phyloP scores from a whole-genome alignment of 2,329 filamentous ascomycete species.

The Aspergillus japonicus region DNA sequence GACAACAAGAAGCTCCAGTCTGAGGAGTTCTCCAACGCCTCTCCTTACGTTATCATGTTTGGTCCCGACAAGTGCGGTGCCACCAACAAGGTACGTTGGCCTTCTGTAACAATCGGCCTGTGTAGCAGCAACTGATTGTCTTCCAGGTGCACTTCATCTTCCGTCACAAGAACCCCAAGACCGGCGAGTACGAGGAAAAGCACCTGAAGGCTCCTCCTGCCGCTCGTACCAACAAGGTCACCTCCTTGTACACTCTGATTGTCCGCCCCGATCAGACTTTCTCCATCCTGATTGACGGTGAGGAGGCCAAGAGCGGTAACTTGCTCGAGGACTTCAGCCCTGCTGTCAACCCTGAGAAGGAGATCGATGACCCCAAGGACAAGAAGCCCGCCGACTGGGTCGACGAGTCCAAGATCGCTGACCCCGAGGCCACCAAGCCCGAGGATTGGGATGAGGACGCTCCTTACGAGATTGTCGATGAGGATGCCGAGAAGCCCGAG shows the following conservation, averaged over 20 bases:
- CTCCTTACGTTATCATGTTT: conserved; percentile 99
- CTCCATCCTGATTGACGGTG: conserved; percentile 86
- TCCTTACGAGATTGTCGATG: conserved; percentile 91
- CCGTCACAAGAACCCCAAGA: conserved; percentile 99
- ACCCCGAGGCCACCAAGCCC: conserved; percentile 92
- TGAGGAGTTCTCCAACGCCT: conserved; percentile 96
- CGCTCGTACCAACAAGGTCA: conserved; percentile 86
- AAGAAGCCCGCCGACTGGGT: conserved; percentile 95
- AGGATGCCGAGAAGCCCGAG: conserved; percentile 84
- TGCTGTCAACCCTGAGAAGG: conserved; percentile 86
- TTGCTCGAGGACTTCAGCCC: conserved; percentile 93
- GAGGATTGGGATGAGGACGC: conserved; percentile 99
- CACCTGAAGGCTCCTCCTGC: conserved; percentile 81
- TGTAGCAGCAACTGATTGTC: conserved; percentile 16
- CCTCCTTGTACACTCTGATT: conserved; percentile 93
- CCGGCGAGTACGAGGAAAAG: conserved; percentile 99
- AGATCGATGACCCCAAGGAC: conserved; percentile 94
- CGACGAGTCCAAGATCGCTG: conserved; percentile 84
- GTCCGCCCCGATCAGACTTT: conserved; percentile 96
- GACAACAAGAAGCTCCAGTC: conserved; percentile 96
- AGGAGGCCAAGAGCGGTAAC: conserved; percentile 81
- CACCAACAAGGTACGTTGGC: conserved; percentile 81
- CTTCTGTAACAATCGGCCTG: neutral
- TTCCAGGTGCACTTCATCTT: conserved; percentile 82
- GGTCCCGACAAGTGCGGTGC: conserved; percentile 98